These are phyloP conservation scores for Lepidium africanum DNA, from an alignment of 345 rosid genomes.

Conservation along the genomic window DNA sequence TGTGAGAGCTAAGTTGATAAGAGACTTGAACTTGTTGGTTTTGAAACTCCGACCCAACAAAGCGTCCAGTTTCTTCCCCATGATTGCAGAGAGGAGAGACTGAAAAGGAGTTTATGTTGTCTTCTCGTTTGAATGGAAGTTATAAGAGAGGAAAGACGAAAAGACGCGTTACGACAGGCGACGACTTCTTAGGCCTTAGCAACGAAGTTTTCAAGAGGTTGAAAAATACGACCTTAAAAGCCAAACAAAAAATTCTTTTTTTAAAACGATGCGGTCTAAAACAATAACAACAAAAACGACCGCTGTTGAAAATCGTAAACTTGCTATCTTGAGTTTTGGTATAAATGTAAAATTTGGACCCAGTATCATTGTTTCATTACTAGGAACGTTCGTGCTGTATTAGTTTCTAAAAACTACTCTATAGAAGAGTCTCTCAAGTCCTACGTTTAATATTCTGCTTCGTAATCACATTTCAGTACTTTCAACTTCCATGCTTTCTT, in stretches of 20 bases:
- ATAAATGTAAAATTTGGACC: background rate
- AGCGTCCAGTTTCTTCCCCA: slow-evolving; percentile 84
- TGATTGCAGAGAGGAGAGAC: slow-evolving; percentile 10
- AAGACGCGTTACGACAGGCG: slow-evolving; percentile 21
- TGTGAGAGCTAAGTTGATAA: slow-evolving; percentile 49
- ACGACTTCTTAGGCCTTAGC: slow-evolving; percentile 33
- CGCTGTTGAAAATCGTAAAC: slow-evolving; percentile 7
- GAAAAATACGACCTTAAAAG: background rate
- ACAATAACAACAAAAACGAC: background rate
- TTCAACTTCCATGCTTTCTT: background rate
- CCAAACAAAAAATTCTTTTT: background rate
- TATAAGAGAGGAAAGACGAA: slow-evolving; percentile 4
- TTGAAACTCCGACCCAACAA: slow-evolving; percentile 61
- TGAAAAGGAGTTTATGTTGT: background rate
- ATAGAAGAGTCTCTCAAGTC: background rate
- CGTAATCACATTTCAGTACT: too few relatives aligned
- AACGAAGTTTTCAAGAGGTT: slow-evolving; percentile 9
- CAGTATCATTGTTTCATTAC: background rate
- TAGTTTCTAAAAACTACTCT: background rate
- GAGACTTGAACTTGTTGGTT: slow-evolving; percentile 56
- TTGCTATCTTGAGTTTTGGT: background rate
- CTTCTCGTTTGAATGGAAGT: background rate
- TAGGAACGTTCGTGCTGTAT: background rate
- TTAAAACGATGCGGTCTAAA: background rate
- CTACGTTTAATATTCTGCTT: too few relatives aligned